phyloP scores from a whole-genome alignment of 345 rosid species.

The Eucalyptus tenuipes region DNA sequence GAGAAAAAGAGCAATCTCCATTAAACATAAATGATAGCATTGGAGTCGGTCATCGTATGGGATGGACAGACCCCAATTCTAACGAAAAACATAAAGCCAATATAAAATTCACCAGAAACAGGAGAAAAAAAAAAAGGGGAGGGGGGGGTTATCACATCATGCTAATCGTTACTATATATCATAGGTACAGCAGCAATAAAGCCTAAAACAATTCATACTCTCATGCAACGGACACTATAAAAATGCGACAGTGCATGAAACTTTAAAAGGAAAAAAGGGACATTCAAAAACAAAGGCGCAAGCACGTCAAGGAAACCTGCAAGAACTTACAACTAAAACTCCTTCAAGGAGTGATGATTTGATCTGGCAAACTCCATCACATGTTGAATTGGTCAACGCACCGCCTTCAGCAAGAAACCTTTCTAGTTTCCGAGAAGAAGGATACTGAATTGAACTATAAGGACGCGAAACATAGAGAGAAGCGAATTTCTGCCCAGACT shows the following conservation, averaged over 20 bases:
- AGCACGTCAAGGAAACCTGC: background rate
- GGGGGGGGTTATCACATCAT: background rate
- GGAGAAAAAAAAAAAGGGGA: accelerated
- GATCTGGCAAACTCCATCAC: conserved; percentile 80
- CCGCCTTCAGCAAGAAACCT: conserved; percentile 77
- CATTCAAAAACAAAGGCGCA: background rate
- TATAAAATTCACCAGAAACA: background rate
- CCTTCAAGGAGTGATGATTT: conserved; percentile 93
- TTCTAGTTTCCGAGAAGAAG: conserved; percentile 47
- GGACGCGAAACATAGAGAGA: conserved; percentile 84
- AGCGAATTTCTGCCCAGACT: conserved; percentile 50
- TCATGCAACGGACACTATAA: background rate
- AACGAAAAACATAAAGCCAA: background rate
- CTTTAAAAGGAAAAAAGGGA: background rate
- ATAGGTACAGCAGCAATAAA: background rate
- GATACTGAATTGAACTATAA: conserved; percentile 29
- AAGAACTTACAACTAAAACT: conserved; percentile 60
- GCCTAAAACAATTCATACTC: background rate
- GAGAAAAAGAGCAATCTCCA: background rate
- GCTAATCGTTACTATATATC: background rate
- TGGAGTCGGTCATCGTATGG: background rate
- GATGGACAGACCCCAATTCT: background rate
- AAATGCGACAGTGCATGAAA: background rate
- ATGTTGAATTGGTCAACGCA: conserved; percentile 20
- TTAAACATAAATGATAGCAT: background rate